These are phyloP conservation scores for Sugiyamaella paludigena DNA, from an alignment of 1,139 yeast species.

Conservation along the genomic window DNA sequence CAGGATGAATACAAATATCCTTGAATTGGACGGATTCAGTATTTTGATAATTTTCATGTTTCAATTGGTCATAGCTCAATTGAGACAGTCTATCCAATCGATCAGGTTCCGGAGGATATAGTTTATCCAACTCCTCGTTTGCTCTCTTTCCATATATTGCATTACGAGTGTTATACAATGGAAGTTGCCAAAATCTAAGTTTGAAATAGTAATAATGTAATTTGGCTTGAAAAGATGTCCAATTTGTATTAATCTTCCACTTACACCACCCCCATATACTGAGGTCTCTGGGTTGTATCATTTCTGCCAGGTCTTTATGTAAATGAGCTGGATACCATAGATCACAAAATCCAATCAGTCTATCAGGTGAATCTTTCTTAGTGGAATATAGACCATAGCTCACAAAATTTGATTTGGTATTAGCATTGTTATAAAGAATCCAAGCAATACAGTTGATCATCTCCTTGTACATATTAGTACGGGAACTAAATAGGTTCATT, in stretches of 20 bases:
- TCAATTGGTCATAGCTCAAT: slow-evolving; percentile 3
- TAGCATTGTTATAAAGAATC: too few relatives aligned
- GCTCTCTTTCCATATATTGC: neutral
- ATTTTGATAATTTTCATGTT: neutral
- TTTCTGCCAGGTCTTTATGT: neutral
- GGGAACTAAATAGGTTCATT: neutral
- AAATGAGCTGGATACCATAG: slow-evolving; percentile 4
- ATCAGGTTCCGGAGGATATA: slow-evolving; percentile 1
- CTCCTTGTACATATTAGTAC: too few relatives aligned
- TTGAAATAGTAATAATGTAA: neutral
- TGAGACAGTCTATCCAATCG: slow-evolving; percentile 3
- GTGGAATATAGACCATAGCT: slow-evolving; percentile 9
- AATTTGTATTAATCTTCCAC: slow-evolving; percentile 3
- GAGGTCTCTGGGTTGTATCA: slow-evolving; percentile 1
- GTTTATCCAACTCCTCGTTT: neutral
- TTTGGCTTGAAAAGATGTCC: neutral
- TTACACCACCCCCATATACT: slow-evolving; percentile 7
- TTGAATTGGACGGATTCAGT: slow-evolving; percentile 1
- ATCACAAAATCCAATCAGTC: slow-evolving; percentile 9
- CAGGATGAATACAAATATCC: slow-evolving; percentile 11
- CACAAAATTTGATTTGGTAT: neutral
- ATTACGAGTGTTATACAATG: neutral
- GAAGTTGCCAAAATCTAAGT: slow-evolving; percentile 5
- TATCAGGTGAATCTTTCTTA: neutral
- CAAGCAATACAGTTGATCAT: too few relatives aligned